Base-by-base conservation (phyloP, 1,284 basidiomycete genomes). In the Retiboletus flavoniger region DNA sequence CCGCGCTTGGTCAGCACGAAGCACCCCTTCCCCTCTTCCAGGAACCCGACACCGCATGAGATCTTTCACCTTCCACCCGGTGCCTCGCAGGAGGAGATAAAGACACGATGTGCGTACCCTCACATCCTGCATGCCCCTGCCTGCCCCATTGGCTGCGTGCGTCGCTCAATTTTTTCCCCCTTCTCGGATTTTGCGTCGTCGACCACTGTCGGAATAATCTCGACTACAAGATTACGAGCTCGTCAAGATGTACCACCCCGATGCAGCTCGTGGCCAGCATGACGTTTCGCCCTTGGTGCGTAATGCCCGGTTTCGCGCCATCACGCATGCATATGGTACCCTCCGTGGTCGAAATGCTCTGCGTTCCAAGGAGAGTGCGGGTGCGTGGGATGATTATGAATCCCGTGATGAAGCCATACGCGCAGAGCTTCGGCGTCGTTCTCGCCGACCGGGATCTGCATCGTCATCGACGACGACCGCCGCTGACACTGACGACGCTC, bases 211-310 rank as follows among this genome's bases (percentile, higher is more conserved):
- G 24, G 50, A 35, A 29, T 29, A 16, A n/a, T 35, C 14, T 21
- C 35, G 7, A 36, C 42, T 4, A 28, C 31, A 57, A 82, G 81
- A 82, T 61, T 81, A 78, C 57, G 79, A 82, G 35, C 76, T 82
- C 38, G 81, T 79, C 39, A 77, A 78, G n/a, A 59, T 71, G 46
- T 74, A 82, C 60, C 80, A 82, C 57, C 80, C 80, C 7, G 81
- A 82, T 56, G 72, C 73, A 4, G 68, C 70, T 3, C 62, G 59
- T 2, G 67, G 65, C 26, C 69, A 72, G 26, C 57, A 59, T 41
- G 51, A 77, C 7, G 58, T 75, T 13, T 56, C 74, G 6, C 46
- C 49, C 2, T 55, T 67, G 10, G 63, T 75, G 36, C 74, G 75
- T 13, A 78, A 77, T 51, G 64, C 72, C 5, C 76, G 74, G 13